Conservation (phyloP, 2,329 filamentous ascomycete genomes). For the Endoconidiophora polonica region DNA sequence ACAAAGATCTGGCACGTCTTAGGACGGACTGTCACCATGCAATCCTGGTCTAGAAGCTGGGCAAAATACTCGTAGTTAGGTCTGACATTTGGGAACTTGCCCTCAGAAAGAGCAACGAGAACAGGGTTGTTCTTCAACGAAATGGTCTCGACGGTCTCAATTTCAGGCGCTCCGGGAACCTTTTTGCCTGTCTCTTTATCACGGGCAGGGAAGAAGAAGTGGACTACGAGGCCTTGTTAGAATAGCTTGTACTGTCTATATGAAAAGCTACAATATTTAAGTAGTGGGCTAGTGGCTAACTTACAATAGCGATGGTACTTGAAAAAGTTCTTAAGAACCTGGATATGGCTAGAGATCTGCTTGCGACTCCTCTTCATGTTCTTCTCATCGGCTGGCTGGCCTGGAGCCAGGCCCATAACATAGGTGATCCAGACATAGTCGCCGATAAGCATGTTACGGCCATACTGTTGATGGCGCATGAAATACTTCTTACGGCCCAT, state of each 20-base stretch:
- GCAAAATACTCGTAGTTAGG: constrained; percentile 47
- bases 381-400: constrained; percentile 27
- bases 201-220: constrained; percentile 42
- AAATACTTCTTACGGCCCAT: constrained; percentile 52
- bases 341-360: constrained; percentile 54
- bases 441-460: constrained; percentile 53
- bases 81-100: constrained; percentile 37
- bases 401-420: constrained; percentile 28
- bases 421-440: constrained; percentile 47
- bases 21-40: constrained; percentile 35
- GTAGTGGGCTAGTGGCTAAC: constrained; percentile 17
- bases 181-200: constrained; percentile 34
- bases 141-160: constrained; percentile 23
- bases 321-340: constrained; percentile 53
- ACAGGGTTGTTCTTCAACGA: constrained; percentile 50
- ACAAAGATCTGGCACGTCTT: constrained; percentile 44
- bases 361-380: constrained; percentile 34
- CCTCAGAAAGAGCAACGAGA: constrained; percentile 42
- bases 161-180: constrained; percentile 17
- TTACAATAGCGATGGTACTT: constrained; percentile 45
- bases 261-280: no score
- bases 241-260: not conserved
- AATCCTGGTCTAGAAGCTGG: constrained; percentile 36
- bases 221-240: constrained; percentile 24
- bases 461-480: constrained; percentile 45